A percentile compares a stretch with the other conserved stretches of the same genome.
Conservation (phyloP, 164 flowering plant genomes). For the Aristolochia contorta region DNA sequence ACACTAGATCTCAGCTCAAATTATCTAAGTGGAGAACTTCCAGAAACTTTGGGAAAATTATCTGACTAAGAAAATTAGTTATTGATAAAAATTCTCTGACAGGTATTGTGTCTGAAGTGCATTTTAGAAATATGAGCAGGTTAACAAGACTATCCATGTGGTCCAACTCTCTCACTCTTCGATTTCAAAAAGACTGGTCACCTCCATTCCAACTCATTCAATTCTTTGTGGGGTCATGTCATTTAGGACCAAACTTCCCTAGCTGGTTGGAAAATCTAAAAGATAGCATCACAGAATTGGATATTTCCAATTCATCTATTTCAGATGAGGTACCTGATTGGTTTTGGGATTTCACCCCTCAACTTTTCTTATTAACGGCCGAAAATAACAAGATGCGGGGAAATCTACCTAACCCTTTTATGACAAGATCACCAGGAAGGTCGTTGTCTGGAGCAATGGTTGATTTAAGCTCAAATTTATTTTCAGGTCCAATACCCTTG, state of each 20-base stretch:
- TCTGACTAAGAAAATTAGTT: not conserved
- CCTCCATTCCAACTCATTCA: conserved; percentile 2
- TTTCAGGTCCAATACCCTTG: not conserved
- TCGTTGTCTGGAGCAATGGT: not conserved
- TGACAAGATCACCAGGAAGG: too few relatives aligned
- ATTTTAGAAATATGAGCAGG: not conserved
- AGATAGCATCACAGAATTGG: not conserved
- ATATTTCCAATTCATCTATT: conserved; percentile 1
- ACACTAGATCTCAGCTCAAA: not conserved
- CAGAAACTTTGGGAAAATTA: not conserved
- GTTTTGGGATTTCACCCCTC: conserved; percentile 1
- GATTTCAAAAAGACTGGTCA: not conserved
- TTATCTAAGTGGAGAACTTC: not conserved
- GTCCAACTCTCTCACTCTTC: not conserved
- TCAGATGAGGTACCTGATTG: not conserved
- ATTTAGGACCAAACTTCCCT: conserved; percentile 1
- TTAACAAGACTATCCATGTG: not conserved
- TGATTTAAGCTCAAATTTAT: not conserved
- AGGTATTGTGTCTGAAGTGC: not conserved
- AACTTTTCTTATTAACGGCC: not conserved
- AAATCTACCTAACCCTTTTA: not conserved
- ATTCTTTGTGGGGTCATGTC: not conserved
- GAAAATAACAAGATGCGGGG: not conserved
- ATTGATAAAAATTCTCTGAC: not conserved
- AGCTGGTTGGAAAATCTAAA: not conserved